phyloP scores from a whole-genome alignment of 2,329 filamentous ascomycete genomes.

The Magnaporthales sp. region DNA sequence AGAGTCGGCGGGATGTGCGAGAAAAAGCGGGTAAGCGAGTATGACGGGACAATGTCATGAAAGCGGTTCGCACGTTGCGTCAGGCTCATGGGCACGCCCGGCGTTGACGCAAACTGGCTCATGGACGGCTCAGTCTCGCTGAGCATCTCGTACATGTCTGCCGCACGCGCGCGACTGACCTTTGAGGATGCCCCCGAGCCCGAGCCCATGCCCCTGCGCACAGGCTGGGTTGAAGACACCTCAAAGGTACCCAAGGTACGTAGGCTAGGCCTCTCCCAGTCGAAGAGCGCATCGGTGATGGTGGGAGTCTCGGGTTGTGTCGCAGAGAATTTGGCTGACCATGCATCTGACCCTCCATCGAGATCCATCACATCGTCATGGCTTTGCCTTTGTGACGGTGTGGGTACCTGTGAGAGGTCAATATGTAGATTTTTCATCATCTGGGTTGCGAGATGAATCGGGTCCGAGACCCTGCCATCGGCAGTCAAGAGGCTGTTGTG shows the following conservation, averaged over 20 bases:
- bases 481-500: slow-evolving; percentile 66
- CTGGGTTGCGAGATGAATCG: slow-evolving; percentile 78
- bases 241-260: slow-evolving; percentile 38
- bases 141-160: slow-evolving; percentile 46
- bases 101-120: slow-evolving; percentile 75
- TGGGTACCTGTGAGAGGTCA: slow-evolving; percentile 66
- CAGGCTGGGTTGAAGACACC: slow-evolving; percentile 42
- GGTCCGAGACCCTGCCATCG: slow-evolving; percentile 69
- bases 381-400: slow-evolving; percentile 30
- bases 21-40: slow-evolving; percentile 86
- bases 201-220: slow-evolving; percentile 25
- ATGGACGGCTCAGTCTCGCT: slow-evolving; percentile 72
- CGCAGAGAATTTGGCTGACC: slow-evolving; percentile 52
- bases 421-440: slow-evolving; percentile 91
- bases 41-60: slow-evolving; percentile 80
- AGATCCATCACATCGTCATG: slow-evolving; percentile 52
- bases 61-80: slow-evolving; percentile 87
- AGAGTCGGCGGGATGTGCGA: slow-evolving; percentile 68
- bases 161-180: slow-evolving; percentile 13
- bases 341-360: slow-evolving; percentile 38
- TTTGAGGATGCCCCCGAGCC: slow-evolving; percentile 24
- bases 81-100: slow-evolving; percentile 69
- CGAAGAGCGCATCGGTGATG: slow-evolving; percentile 66
- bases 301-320: slow-evolving; percentile 73
- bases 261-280: slow-evolving; percentile 72